These are phyloP conservation scores for Ophiocordyceps australis DNA, from an alignment of 2,329 filamentous ascomycete species.

Conservation along the genomic window DNA sequence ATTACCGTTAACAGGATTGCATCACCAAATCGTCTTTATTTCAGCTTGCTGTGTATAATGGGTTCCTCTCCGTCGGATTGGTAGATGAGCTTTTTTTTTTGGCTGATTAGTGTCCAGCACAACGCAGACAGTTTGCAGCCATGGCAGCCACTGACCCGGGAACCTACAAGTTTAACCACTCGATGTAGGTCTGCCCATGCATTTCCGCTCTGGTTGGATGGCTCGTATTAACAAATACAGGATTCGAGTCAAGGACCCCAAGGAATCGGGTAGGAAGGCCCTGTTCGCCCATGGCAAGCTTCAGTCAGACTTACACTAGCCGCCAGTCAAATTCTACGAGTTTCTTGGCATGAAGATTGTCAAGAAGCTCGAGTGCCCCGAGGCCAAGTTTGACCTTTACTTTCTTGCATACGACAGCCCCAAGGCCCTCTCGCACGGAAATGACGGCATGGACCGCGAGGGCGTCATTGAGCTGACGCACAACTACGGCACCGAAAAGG, in stretches of 20 bases:
- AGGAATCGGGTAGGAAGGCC: conserved; percentile 43
- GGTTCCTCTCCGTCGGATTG: too few species aligned
- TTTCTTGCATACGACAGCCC: conserved; percentile 81
- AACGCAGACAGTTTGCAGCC: conserved; percentile 6
- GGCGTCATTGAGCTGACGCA: conserved; percentile 76
- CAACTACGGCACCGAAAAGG: conserved; percentile 77
- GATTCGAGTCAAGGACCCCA: conserved; percentile 89
- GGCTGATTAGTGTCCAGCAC: too few species aligned
- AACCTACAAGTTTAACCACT: conserved; percentile 77
- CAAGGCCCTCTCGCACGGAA: conserved; percentile 53
- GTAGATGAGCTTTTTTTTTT: too few species aligned
- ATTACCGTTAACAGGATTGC: too few species aligned
- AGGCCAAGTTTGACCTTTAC: conserved; percentile 87
- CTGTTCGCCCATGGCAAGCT: too few species aligned
- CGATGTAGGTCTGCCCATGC: conserved; percentile 42
- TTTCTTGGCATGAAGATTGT: conserved; percentile 76
- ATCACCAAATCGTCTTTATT: too few species aligned
- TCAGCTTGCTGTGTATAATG: too few species aligned
- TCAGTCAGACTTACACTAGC: background rate
- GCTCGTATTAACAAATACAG: conserved; percentile 22
- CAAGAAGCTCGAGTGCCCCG: conserved; percentile 64
- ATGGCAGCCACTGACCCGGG: conserved; percentile 56
- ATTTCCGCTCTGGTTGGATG: background rate
- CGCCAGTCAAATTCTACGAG: conserved; percentile 74
- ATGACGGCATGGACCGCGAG: conserved; percentile 62